Percentiles rank a stretch among this genome's conserved stretches.
Evolutionary conservation across 768 basidiomycete genomes (phyloP).

Genomic region (Leccinum arenicola): DNA sequence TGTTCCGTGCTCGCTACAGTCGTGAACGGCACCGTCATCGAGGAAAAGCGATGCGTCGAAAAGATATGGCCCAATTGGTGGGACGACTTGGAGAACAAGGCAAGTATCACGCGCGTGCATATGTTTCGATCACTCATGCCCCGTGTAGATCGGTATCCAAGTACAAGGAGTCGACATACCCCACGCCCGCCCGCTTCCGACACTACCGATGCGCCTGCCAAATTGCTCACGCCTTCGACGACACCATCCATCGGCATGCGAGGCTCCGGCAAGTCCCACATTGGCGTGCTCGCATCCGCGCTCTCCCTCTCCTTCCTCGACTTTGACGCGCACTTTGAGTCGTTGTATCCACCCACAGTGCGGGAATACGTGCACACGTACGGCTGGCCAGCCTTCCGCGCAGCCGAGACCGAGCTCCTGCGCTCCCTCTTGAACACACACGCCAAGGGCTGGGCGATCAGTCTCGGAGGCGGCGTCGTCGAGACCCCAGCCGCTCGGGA

Average conservation of each 20-base stretch:
- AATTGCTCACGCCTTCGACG: slow-evolving; percentile 25
- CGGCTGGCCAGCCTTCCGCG: slow-evolving; percentile 91
- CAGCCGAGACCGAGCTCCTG: slow-evolving; percentile 69
- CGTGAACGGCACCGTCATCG: too few relatives aligned
- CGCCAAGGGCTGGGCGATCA: slow-evolving; percentile 67
- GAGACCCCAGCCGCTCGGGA: slow-evolving; percentile 78
- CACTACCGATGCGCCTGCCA: slow-evolving; percentile 42
- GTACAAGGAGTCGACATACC: too few relatives aligned
- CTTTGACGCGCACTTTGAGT: slow-evolving; percentile 77
- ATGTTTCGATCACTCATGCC: background rate
- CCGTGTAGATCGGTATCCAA: too few relatives aligned
- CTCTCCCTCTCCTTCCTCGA: slow-evolving; percentile 75
- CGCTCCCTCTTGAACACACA: slow-evolving; percentile 61
- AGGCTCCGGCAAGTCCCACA: slow-evolving; percentile 90
- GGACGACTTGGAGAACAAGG: too few relatives aligned
- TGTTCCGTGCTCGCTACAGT: too few relatives aligned
- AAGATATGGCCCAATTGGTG: too few relatives aligned
- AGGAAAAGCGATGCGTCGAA: too few relatives aligned
- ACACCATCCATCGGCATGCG: slow-evolving; percentile 84
- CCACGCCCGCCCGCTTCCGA: slow-evolving; percentile 21
- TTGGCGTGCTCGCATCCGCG: slow-evolving; percentile 76
- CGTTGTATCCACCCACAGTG: slow-evolving; percentile 57
- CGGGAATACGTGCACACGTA: slow-evolving; percentile 75
- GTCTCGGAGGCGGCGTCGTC: slow-evolving; percentile 92
- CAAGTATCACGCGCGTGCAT: background rate